A percentile compares a stretch with the other conserved stretches of the same genome.
These are phyloP conservation scores for Irpex rosettiformis DNA, from an alignment of 1,284 basidiomycete genomes.

Conservation along the genomic window DNA sequence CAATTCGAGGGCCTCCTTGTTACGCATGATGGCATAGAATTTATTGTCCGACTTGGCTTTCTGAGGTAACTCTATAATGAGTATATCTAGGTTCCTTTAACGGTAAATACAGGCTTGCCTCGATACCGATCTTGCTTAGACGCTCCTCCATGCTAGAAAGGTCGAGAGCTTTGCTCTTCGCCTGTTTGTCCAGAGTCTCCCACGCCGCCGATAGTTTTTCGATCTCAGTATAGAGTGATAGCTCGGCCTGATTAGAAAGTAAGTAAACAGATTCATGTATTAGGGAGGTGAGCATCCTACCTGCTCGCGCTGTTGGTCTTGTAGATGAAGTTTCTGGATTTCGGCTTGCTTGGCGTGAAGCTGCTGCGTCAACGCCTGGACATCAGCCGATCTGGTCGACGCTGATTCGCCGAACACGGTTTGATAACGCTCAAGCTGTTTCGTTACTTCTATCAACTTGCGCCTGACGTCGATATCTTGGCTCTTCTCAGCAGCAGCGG, in stretches of 20 bases:
- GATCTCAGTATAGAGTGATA: constrained; percentile 82
- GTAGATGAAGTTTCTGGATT: constrained; percentile 52
- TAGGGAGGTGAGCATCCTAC: constrained; percentile 29
- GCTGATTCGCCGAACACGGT: constrained; percentile 58
- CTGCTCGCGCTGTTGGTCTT: constrained; percentile 51
- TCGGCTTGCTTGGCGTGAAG: constrained; percentile 66
- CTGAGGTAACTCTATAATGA: constrained; percentile 31
- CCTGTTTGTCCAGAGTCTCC: constrained; percentile 82
- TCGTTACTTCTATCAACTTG: constrained; percentile 43
- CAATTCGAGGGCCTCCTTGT: constrained; percentile 79
- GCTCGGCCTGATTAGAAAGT: constrained; percentile 53
- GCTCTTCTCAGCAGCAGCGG: constrained; percentile 46
- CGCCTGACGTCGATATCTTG: constrained; percentile 53
- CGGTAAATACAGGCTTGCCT: constrained; percentile 42
- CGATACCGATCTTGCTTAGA: constrained; percentile 56
- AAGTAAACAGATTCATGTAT: neutral
- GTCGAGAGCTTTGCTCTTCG: constrained; percentile 84
- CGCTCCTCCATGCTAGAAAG: constrained; percentile 77
- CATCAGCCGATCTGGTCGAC: constrained; percentile 42
- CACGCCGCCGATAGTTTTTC: constrained; percentile 86
- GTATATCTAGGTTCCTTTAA: neutral
- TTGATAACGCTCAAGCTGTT: constrained; percentile 58
- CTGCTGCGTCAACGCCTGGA: constrained; percentile 45
- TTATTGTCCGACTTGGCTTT: constrained; percentile 96
- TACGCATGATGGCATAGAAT: constrained; percentile 88